These are phyloP conservation scores for Neonectria faginata DNA, from an alignment of 2,329 filamentous ascomycete genomes.

Conservation along the genomic window DNA sequence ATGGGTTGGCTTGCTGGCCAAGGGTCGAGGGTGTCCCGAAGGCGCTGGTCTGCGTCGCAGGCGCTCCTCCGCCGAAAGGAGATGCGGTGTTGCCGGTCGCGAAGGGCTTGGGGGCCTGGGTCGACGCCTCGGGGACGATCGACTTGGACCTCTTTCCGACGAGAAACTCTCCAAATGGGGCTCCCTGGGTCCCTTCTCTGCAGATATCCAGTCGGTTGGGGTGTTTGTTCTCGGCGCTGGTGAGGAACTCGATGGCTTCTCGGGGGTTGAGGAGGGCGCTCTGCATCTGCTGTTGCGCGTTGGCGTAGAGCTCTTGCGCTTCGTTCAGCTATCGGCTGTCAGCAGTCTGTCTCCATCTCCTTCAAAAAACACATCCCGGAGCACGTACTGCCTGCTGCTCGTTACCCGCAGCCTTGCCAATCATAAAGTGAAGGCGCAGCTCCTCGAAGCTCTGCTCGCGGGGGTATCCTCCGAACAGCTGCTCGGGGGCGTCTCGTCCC, in stretches of 20 bases:
- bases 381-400: constrained; percentile 62
- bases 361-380: constrained; percentile 5
- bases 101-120: constrained; percentile 57
- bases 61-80: constrained; percentile 48
- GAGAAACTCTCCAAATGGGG: constrained; percentile 59
- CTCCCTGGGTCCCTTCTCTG: constrained; percentile 59
- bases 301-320: constrained; percentile 70
- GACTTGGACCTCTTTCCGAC: constrained; percentile 51
- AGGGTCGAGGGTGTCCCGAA: constrained; percentile 57
- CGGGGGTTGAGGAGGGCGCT: constrained; percentile 75
- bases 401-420: constrained; percentile 70
- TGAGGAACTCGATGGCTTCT: constrained; percentile 77
- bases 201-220: constrained; percentile 79
- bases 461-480: constrained; percentile 82
- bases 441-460: constrained; percentile 93
- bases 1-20: constrained; percentile 53
- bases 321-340: constrained; percentile 64
- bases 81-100: constrained; percentile 43
- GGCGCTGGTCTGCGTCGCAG: constrained; percentile 41
- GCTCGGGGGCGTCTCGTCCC: constrained; percentile 78
- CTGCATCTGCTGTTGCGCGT: constrained; percentile 78
- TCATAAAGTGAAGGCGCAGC: constrained; percentile 79
- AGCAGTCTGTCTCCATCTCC: constrained; percentile 25
- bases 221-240: constrained; percentile 74
- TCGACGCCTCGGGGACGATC: constrained; percentile 43